Base-by-base conservation (phyloP, 495 filamentous ascomycete genomes). In the Penicillium psychrofluorescens region DNA sequence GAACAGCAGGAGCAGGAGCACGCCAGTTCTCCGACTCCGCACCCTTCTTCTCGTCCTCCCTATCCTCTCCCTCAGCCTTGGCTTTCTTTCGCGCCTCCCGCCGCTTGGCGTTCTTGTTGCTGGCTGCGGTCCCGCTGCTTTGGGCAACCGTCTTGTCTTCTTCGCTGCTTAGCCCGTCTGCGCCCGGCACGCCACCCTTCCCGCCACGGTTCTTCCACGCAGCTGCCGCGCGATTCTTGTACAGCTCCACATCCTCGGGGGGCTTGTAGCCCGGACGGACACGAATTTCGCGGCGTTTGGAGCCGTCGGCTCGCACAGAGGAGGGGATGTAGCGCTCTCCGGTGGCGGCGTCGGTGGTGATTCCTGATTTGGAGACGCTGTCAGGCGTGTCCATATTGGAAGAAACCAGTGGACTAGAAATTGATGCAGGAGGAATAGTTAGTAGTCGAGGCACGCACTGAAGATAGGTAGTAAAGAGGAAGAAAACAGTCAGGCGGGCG, bases 201-300 rank as follows among this genome's bases (percentile, higher is more conserved):
- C 83, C 86, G 13, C 22, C 22, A 6, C 90, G 80, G 52, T 74
- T 89, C 64, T 88, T 91, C 73, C 86, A 95, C 33, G 77, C 81
- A 51, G 91, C 86, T 16, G 90, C 90, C 6, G 83, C 86, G 35
- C 85, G 81, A 67, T 95, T 97, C 73, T 86, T 92, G 77, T 97
- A 99, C 31, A 95, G 70, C 57, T 96, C 88, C 45, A 96, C 86
- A 64, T 99, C 94, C 63, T 99, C 94, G 2, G 92, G 91, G 0
- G 94, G 94, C 30, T 79, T 79, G 65, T 97, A 99, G 37, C 94
- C 94, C 10, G 91, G 90, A 3, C 88, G 80, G 35, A 99, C 86
- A 50, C 86, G 86, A 43, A 95, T 97, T 56, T 95, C 94, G 54
- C 85, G 90, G 29, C 94, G 76, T 11, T 82, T 85, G 13, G 85